A percentile compares a stretch with the other conserved stretches of the same genome.
Evolutionary conservation across 2,329 filamentous ascomycete genomes (phyloP).

Genomic region (Colletotrichum filicis): DNA sequence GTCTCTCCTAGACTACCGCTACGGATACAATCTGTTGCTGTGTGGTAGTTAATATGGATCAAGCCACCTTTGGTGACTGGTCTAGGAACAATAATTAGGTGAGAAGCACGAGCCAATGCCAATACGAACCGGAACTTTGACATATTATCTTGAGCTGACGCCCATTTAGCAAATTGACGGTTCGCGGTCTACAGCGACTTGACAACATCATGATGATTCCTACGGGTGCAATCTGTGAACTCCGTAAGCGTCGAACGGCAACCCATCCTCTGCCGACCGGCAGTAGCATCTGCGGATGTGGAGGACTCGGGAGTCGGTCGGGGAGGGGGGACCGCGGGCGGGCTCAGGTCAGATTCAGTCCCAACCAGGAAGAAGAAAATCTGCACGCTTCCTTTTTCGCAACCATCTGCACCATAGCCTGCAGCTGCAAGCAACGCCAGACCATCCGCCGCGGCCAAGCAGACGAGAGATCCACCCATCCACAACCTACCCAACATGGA

Average conservation of each 20-base stretch:
- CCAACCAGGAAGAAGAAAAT: slow-evolving; percentile 13
- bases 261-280: not conserved
- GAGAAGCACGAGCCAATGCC: slow-evolving; percentile 16
- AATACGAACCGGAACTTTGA: slow-evolving; percentile 16
- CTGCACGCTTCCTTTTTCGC: slow-evolving; percentile 16
- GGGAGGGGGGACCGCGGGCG: too few species aligned
- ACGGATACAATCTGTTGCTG: not conserved
- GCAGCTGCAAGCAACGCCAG: not conserved
- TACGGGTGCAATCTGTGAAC: not conserved
- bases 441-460: slow-evolving; percentile 16
- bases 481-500: slow-evolving; percentile 2
- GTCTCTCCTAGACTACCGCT: not conserved
- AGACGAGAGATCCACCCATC: slow-evolving; percentile 17
- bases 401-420: not conserved
- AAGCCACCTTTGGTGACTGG: not conserved
- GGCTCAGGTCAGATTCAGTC: not conserved
- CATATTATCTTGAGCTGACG: not conserved
- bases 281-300: not conserved
- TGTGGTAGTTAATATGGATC: not conserved
- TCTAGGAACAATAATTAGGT: not conserved
- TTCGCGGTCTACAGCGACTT: too few species aligned
- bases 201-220: not conserved
- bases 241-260: too few species aligned
- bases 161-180: not conserved
- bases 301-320: not conserved